Evolutionary conservation across 2,329 filamentous ascomycete species (phyloP).

Genomic region (Xylaria sp.): DNA sequence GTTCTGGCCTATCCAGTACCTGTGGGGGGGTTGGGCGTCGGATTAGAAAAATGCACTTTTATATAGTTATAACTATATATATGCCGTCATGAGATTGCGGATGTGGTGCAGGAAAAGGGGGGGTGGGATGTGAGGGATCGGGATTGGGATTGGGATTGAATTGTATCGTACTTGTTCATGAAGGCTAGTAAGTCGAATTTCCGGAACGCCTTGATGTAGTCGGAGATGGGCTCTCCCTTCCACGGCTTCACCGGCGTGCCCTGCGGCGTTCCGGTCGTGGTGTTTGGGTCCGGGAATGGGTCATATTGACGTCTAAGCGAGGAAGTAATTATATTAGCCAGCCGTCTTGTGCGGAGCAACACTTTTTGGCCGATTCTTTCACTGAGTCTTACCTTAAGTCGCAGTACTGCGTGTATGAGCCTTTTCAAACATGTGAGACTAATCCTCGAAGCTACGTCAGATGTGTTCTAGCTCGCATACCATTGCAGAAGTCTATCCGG

Average conservation of each 20-base stretch:
- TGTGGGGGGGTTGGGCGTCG: neutral
- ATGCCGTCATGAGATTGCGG: constrained; percentile 32
- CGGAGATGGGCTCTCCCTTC: constrained; percentile 65
- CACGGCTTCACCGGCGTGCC: constrained; percentile 67
- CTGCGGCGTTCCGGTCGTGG: constrained; percentile 65
- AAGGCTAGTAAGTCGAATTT: constrained; percentile 69
- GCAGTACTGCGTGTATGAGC: constrained; percentile 74
- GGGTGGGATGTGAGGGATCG: neutral
- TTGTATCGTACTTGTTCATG: constrained; percentile 65
- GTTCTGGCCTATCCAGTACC: constrained; percentile 68
- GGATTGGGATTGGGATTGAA: constrained; percentile 8
- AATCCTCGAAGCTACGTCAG: neutral
- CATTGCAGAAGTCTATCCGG: constrained; percentile 57
- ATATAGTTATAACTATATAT: too few species aligned
- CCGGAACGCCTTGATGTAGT: constrained; percentile 67
- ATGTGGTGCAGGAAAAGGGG: constrained; percentile 27
- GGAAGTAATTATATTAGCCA: neutral
- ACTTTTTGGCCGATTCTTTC: neutral
- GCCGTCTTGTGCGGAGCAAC: neutral
- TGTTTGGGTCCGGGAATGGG: constrained; percentile 69
- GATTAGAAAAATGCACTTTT: neutral
- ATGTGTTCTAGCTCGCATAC: constrained; percentile 36
- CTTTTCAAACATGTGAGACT: constrained; percentile 59
- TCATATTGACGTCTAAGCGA: constrained; percentile 68
- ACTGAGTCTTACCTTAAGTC: constrained; percentile 57